These are phyloP conservation scores for Ceratobasidium sp. DNA, from an alignment of 1,284 basidiomycete genomes.

Conservation along the genomic window DNA sequence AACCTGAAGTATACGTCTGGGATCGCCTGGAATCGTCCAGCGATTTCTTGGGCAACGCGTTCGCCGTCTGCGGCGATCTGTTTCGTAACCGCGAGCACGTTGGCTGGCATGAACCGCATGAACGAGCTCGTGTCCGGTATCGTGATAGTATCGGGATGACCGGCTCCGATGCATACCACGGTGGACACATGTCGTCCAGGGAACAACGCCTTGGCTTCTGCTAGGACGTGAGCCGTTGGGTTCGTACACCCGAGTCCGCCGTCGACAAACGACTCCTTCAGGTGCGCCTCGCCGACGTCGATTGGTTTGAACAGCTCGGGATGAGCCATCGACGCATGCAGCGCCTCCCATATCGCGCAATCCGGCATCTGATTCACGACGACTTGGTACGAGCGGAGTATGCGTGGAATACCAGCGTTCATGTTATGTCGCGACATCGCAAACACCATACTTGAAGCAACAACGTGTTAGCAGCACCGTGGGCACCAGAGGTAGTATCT, in stretches of 20 bases:
- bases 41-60: constrained; percentile 1
- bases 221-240: neutral
- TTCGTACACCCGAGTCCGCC: constrained; percentile 6
- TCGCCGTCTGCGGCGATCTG: neutral
- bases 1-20: constrained; percentile 6
- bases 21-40: neutral
- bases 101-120: neutral
- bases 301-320: constrained; percentile 2
- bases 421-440: constrained; percentile 18
- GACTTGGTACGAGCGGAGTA: constrained; percentile 21
- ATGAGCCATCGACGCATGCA: constrained; percentile 8
- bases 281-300: neutral
- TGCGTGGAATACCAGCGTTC: neutral
- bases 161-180: neutral
- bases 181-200: neutral
- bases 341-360: constrained; percentile 9
- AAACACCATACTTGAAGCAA: constrained; percentile 2
- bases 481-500: neutral
- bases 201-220: neutral
- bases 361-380: constrained; percentile 11
- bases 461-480: neutral
- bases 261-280: neutral
- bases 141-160: neutral
- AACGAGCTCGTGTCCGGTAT: neutral
- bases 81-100: neutral